Conservation (phyloP, 768 basidiomycete genomes). For the Suillus weaverae region DNA sequence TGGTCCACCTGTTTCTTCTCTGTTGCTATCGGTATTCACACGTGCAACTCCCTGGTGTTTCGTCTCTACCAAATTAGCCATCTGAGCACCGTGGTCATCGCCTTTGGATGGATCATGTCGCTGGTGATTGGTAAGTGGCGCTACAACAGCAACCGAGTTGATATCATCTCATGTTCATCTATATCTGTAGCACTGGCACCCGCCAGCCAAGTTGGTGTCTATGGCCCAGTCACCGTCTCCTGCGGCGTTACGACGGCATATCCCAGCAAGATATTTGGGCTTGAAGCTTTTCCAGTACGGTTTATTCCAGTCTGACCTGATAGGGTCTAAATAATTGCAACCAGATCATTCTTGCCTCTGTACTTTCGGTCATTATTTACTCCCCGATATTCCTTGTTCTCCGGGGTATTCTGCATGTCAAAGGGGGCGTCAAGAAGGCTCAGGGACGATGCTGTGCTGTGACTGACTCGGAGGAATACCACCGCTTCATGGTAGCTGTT, state of each 20-base stretch:
- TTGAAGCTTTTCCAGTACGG: conserved; percentile 65
- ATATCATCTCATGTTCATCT: conserved; percentile 1
- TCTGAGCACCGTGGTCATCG: conserved; percentile 43
- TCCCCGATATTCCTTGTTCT: conserved; percentile 62
- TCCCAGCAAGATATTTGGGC: conserved; percentile 45
- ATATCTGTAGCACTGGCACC: conserved; percentile 37
- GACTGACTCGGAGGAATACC: conserved; percentile 47
- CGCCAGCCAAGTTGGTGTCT: conserved; percentile 40
- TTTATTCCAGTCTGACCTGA: neutral
- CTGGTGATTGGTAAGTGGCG: conserved; percentile 49
- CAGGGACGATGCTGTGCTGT: conserved; percentile 44
- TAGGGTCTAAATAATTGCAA: conserved; percentile 7
- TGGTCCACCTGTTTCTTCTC: conserved; percentile 66
- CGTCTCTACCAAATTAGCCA: conserved; percentile 50
- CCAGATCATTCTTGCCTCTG: conserved; percentile 59
- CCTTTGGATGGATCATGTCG: conserved; percentile 56
- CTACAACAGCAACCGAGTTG: neutral
- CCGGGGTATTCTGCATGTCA: conserved; percentile 53
- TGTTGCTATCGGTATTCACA: conserved; percentile 62
- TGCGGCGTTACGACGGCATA: conserved; percentile 52
- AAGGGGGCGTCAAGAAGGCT: conserved; percentile 51
- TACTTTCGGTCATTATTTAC: conserved; percentile 57
- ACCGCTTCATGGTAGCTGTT: conserved; percentile 60
- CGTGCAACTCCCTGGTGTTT: conserved; percentile 65
- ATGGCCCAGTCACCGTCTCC: conserved; percentile 50